Conservation (phyloP, 1,139 yeast genomes). For the Saccharomyces hybrid region DNA sequence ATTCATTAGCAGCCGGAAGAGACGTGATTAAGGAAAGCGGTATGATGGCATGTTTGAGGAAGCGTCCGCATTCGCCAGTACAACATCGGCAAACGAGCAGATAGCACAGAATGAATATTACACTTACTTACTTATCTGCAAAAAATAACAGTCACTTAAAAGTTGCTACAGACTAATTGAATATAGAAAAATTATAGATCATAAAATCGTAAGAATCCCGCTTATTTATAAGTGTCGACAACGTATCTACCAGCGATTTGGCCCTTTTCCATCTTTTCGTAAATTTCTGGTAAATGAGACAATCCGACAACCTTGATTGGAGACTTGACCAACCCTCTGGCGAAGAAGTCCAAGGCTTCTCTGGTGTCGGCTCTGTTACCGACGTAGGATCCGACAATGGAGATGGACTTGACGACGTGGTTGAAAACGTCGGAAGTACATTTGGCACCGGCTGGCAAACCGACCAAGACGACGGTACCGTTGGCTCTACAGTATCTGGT, state of each 20-base stretch:
- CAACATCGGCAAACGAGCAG: no score
- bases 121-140: no score
- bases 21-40: no score
- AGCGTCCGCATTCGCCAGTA: no score
- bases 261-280: constrained; percentile 53
- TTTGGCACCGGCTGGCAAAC: constrained; percentile 56
- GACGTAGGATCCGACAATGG: constrained; percentile 54
- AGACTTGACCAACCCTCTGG: constrained; percentile 52
- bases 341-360: constrained; percentile 57
- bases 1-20: no score
- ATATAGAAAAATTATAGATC: not conserved
- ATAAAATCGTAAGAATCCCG: not conserved
- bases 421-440: constrained; percentile 47
- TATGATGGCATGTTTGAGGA: no score
- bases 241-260: constrained; percentile 59
- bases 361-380: constrained; percentile 64
- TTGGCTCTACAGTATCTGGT: constrained; percentile 49
- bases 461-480: constrained; percentile 57
- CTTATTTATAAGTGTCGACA: constrained; percentile 49
- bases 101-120: no score
- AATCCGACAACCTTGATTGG: constrained; percentile 56
- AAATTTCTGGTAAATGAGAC: constrained; percentile 47
- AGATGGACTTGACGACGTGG: constrained; percentile 48
- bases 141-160: no score
- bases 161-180: not conserved